Conservation (phyloP, 192 early-diverging fungal species). For the Podochytrium sp. region DNA sequence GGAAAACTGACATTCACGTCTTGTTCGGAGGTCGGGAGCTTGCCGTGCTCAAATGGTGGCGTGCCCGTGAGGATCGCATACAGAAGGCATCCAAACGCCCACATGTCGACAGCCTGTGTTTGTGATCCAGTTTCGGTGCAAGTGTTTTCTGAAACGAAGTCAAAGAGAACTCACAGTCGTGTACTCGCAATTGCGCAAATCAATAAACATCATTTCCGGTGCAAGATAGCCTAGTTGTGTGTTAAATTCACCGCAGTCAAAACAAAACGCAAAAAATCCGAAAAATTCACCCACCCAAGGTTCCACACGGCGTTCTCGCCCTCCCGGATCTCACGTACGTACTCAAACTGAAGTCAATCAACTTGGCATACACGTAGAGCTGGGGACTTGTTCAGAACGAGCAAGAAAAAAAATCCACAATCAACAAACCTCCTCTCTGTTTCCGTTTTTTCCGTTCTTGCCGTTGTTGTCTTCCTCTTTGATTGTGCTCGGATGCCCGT, state of each 20-base stretch:
- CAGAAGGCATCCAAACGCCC: slow-evolving; percentile 70
- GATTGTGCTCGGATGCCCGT: no score
- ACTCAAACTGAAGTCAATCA: slow-evolving; percentile 22
- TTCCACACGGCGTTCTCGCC: slow-evolving; percentile 90
- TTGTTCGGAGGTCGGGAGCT: slow-evolving; percentile 60
- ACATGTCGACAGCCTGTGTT: slow-evolving; percentile 71
- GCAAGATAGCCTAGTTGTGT: slow-evolving; percentile 85
- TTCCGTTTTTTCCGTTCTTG: no score
- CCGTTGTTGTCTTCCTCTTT: no score
- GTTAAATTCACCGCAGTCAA: no score
- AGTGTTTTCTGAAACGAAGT: slow-evolving; percentile 75
- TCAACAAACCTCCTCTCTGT: no score
- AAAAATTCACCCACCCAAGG: slow-evolving; percentile 51
- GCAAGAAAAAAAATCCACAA: no score
- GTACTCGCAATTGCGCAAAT: slow-evolving; percentile 41
- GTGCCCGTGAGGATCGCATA: slow-evolving; percentile 55
- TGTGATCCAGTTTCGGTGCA: slow-evolving; percentile 25
- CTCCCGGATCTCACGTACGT: background rate
- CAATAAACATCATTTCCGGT: slow-evolving; percentile 76
- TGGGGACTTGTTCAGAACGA: no score
- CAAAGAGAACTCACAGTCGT: background rate
- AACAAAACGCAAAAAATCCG: no score
- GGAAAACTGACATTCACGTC: slow-evolving; percentile 85
- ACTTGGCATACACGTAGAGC: no score
- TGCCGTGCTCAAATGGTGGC: slow-evolving; percentile 55